Percentiles rank a stretch among this genome's conserved stretches.
phyloP scores from a whole-genome alignment of 495 filamentous ascomycete species.

The Letharia lupina region DNA sequence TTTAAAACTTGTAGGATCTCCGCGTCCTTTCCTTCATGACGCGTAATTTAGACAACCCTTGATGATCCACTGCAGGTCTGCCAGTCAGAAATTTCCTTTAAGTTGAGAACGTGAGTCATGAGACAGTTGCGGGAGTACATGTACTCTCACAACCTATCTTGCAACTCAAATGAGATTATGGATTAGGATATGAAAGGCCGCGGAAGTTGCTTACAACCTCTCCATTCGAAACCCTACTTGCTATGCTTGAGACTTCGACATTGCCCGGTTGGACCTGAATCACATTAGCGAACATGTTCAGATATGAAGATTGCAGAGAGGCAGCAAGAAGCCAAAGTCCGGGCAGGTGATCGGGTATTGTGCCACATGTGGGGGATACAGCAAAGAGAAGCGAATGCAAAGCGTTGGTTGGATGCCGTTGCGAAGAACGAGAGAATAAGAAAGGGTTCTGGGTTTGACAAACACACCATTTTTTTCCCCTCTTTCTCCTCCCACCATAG shows the following conservation, averaged over 20 bases:
- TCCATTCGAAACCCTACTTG: conserved; percentile 70
- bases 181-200: background rate
- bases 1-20: background rate
- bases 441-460: background rate
- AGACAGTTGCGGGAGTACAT: background rate
- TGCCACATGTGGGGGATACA: background rate
- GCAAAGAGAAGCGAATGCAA: background rate
- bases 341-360: background rate
- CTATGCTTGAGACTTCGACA: conserved; percentile 64
- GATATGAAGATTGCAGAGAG: background rate
- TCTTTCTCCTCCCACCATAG: conserved; percentile 76
- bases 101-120: background rate
- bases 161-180: background rate
- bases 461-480: conserved; percentile 59
- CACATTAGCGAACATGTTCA: conserved; percentile 14
- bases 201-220: conserved; percentile 43
- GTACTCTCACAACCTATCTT: background rate
- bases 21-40: conserved; percentile 2
- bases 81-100: background rate
- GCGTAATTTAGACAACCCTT: conserved; percentile 58
- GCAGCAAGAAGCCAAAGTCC: background rate
- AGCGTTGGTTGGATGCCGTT: background rate
- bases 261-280: conserved; percentile 68
- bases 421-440: background rate
- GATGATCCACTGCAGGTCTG: conserved; percentile 46